These are phyloP conservation scores for Adansonia digitata DNA, from an alignment of 345 rosid species.

Conservation along the genomic window DNA sequence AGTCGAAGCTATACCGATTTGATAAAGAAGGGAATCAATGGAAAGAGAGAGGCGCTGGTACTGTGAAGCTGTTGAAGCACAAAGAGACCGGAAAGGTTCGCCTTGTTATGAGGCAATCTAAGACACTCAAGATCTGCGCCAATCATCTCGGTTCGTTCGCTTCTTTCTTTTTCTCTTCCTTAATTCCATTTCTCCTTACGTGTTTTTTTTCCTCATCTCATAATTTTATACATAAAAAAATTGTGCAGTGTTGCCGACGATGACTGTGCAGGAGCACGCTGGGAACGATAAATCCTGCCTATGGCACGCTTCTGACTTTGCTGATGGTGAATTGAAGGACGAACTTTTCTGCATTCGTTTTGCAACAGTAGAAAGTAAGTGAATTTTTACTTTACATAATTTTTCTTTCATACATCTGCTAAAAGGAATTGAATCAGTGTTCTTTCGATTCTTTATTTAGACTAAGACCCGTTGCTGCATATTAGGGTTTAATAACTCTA, in stretches of 20 bases:
- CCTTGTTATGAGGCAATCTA: conserved; percentile 86
- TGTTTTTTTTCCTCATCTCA: neutral
- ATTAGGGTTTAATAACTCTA: neutral
- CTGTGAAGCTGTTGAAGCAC: conserved; percentile 82
- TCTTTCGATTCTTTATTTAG: neutral
- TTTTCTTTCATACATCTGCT: neutral
- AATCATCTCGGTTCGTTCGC: conserved; percentile 69
- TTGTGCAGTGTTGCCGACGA: conserved; percentile 40
- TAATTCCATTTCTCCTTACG: neutral
- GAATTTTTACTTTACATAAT: neutral
- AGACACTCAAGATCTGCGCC: conserved; percentile 97
- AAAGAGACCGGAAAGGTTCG: conserved; percentile 71
- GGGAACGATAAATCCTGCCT: conserved; percentile 76
- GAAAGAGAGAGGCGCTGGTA: conserved; percentile 47
- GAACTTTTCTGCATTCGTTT: conserved; percentile 77
- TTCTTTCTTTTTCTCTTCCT: neutral
- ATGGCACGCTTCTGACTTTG: conserved; percentile 62
- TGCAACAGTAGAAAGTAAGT: conserved; percentile 61
- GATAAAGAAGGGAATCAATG: conserved; percentile 62
- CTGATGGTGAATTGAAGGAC: conserved; percentile 66
- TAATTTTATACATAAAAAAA: neutral
- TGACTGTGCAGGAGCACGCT: conserved; percentile 59
- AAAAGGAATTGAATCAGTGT: neutral
- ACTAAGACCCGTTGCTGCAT: neutral
- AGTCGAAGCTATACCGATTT: conserved; percentile 78